A percentile compares a stretch with the other conserved stretches of the same genome.
Conservation (phyloP, 805 yeast genomes). For the Cyberlindnera veronae region DNA sequence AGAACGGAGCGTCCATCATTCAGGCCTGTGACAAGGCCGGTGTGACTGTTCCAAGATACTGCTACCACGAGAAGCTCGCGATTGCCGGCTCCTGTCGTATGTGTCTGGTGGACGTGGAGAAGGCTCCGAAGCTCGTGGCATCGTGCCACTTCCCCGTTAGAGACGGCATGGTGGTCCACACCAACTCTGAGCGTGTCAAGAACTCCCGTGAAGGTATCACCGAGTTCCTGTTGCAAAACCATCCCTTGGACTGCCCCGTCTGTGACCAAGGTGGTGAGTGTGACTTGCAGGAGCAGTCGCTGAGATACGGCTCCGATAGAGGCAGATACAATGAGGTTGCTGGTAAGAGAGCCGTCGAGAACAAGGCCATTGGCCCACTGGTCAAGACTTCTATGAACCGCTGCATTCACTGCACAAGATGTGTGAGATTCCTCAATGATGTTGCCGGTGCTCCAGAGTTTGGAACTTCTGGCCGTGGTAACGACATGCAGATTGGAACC, state of each 20-base stretch:
- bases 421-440: slow-evolving; percentile 86
- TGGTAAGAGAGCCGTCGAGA: slow-evolving; percentile 88
- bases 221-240: slow-evolving; percentile 83
- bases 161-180: slow-evolving; percentile 82
- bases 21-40: slow-evolving; percentile 94
- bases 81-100: slow-evolving; percentile 92
- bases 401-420: slow-evolving; percentile 89
- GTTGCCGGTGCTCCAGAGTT: slow-evolving; percentile 92
- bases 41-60: slow-evolving; percentile 81
- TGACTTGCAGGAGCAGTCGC: slow-evolving; percentile 84
- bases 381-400: slow-evolving; percentile 90
- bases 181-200: slow-evolving; percentile 72
- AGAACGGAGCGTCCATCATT: slow-evolving; percentile 82
- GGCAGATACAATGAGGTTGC: slow-evolving; percentile 78
- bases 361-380: slow-evolving; percentile 85
- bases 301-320: slow-evolving; percentile 80
- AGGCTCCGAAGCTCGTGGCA: slow-evolving; percentile 86
- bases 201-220: slow-evolving; percentile 89
- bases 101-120: slow-evolving; percentile 88
- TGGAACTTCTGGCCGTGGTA: slow-evolving; percentile 87
- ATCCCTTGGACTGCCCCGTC: slow-evolving; percentile 88
- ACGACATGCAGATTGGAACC: slow-evolving; percentile 89
- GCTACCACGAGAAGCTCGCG: slow-evolving; percentile 88
- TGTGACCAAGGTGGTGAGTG: slow-evolving; percentile 96
- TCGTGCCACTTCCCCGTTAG: slow-evolving; percentile 93